A percentile compares a stretch with the other conserved stretches of the same genome.
These are phyloP conservation scores for Apocynum venetum DNA, from an alignment of 257 asterid genomes.

Conservation along the genomic window DNA sequence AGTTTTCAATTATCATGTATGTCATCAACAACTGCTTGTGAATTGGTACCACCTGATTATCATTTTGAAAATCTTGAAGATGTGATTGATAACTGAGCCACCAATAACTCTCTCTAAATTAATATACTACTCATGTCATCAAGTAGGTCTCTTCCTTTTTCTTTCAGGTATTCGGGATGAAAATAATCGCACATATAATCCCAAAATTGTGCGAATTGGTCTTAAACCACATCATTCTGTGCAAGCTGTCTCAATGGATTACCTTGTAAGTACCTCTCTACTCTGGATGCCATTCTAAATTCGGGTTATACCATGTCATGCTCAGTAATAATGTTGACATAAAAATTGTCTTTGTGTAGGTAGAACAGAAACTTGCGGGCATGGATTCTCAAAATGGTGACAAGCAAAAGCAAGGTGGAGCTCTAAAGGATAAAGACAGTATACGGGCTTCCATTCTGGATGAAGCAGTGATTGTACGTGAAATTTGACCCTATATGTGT, in stretches of 20 bases:
- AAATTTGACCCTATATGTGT: constrained; percentile 16
- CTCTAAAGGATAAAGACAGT: constrained; percentile 65
- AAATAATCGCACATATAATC: constrained; percentile 71
- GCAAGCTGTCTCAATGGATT: constrained; percentile 92
- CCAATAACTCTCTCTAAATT: neutral
- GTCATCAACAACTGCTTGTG: neutral
- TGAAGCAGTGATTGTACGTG: constrained; percentile 87
- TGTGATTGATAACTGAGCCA: neutral
- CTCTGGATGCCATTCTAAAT: constrained; percentile 5
- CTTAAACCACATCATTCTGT: constrained; percentile 91
- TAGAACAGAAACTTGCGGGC: constrained; percentile 79
- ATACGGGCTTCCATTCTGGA: constrained; percentile 85
- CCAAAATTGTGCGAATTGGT: constrained; percentile 95
- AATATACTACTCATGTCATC: neutral
- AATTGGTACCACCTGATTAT: neutral
- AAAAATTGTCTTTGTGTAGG: constrained; percentile 38
- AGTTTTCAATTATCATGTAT: neutral
- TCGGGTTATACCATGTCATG: neutral
- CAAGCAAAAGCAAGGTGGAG: constrained; percentile 87
- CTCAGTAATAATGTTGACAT: neutral
- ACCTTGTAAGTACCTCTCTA: constrained; percentile 51
- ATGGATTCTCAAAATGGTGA: constrained; percentile 66
- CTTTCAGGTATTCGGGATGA: constrained; percentile 89
- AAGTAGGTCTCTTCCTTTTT: constrained; percentile 16
- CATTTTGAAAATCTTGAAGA: neutral